Conservation (phyloP, 2,329 filamentous ascomycete species). For the Paecilomyces sp. region DNA sequence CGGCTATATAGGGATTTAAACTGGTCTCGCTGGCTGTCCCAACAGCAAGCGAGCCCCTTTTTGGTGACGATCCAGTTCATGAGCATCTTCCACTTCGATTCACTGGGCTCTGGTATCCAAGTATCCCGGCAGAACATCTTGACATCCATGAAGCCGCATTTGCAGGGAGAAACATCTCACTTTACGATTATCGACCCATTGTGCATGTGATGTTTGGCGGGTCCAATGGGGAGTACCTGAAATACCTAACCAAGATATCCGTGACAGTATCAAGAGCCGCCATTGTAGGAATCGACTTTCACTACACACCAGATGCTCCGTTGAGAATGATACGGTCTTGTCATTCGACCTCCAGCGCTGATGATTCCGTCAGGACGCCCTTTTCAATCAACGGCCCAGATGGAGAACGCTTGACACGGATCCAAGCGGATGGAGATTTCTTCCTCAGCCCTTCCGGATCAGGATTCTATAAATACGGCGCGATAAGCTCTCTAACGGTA, state of each 20-base stretch:
- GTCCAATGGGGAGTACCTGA: constrained; percentile 6
- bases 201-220: constrained; percentile 14
- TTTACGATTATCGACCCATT: constrained; percentile 9
- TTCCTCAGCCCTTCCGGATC: neutral
- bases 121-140: constrained; percentile 6
- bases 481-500: constrained; percentile 3
- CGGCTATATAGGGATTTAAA: constrained; percentile 10
- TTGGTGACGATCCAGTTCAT: constrained; percentile 2
- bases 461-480: neutral
- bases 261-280: constrained; percentile 6
- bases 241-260: constrained; percentile 13
- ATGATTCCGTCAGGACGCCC: constrained; percentile 7
- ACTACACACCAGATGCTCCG: constrained; percentile 7
- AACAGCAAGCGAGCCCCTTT: constrained; percentile 5
- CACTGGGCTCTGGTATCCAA: constrained; percentile 14
- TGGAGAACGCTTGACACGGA: constrained; percentile 9
- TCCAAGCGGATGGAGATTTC: constrained; percentile 8
- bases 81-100: constrained; percentile 8
- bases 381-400: constrained; percentile 12
- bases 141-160: constrained; percentile 8
- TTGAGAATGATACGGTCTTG: constrained; percentile 4
- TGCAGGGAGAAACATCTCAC: constrained; percentile 3
- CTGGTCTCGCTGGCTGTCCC: constrained; percentile 12
- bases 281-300: constrained; percentile 11
- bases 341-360: constrained; percentile 2